phyloP scores from a whole-genome alignment of 768 basidiomycete species.

The Sistotremastrum niveocremeum region DNA sequence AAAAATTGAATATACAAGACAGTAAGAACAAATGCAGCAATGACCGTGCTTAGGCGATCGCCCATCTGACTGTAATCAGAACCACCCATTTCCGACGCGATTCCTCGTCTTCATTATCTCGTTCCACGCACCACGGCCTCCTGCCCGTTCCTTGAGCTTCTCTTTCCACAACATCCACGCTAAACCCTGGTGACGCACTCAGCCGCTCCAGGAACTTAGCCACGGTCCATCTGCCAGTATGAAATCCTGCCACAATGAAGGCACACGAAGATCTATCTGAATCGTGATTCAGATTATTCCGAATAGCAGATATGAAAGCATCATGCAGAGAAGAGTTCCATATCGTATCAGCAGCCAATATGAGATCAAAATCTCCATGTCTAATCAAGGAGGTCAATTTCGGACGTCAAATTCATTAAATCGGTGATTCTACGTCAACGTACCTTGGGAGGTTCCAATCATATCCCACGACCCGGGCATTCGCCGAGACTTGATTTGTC shows the following conservation, averaged over 20 bases:
- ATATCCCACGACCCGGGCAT: conserved; percentile 42
- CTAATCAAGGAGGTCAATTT: conserved; percentile 9
- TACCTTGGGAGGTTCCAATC: conserved; percentile 37
- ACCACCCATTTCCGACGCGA: conserved; percentile 62
- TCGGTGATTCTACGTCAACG: conserved; percentile 17
- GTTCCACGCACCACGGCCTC: conserved; percentile 34
- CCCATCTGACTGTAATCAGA: conserved; percentile 48
- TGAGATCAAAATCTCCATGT: conserved; percentile 38
- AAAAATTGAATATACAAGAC: too few relatives aligned
- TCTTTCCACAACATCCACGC: conserved; percentile 28
- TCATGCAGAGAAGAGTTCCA: conserved; percentile 57
- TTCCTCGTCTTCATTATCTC: conserved; percentile 47
- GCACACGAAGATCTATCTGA: conserved; percentile 29
- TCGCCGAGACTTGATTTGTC: conserved; percentile 32
- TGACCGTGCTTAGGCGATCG: not conserved
- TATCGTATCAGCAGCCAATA: conserved; percentile 64
- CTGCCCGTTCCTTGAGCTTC: conserved; percentile 27
- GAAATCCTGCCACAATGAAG: conserved; percentile 57
- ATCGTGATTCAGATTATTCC: conserved; percentile 29
- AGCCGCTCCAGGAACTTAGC: conserved; percentile 38
- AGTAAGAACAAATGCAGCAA: too few relatives aligned
- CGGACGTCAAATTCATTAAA: conserved; percentile 16
- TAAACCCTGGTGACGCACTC: conserved; percentile 31
- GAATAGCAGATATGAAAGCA: conserved; percentile 40
- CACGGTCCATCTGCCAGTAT: conserved; percentile 64